phyloP scores from a whole-genome alignment of 371 early-diverging fungal species.

The Nematocida parisii region DNA sequence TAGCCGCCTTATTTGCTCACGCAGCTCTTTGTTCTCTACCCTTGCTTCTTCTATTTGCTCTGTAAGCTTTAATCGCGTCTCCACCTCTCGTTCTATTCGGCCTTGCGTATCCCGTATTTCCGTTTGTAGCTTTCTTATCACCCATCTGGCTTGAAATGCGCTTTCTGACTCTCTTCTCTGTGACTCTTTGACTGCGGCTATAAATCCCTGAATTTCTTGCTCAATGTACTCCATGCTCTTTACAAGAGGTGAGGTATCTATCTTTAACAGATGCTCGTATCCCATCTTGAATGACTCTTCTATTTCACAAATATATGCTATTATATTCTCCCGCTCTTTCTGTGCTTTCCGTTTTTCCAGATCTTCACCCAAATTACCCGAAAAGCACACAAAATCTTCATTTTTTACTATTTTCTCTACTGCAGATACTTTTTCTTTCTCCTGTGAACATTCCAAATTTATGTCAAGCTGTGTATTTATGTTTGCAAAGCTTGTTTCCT shows the following conservation, averaged over 20 bases:
- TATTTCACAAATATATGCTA: neutral
- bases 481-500: neutral
- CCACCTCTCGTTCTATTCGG: slow-evolving; percentile 39
- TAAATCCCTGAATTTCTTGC: neutral
- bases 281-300: neutral
- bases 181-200: neutral
- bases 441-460: neutral
- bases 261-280: slow-evolving; percentile 4
- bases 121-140: slow-evolving; percentile 30
- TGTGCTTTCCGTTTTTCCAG: neutral
- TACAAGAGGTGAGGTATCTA: neutral
- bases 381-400: neutral
- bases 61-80: slow-evolving; percentile 15
- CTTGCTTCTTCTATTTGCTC: slow-evolving; percentile 13
- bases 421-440: neutral
- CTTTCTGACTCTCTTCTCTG: slow-evolving; percentile 18
- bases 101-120: slow-evolving; percentile 32
- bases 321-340: neutral
- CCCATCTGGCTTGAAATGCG: slow-evolving; percentile 9
- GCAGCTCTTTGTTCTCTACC: slow-evolving; percentile 34
- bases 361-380: neutral
- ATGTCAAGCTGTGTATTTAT: neutral
- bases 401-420: neutral
- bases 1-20: slow-evolving; percentile 40
- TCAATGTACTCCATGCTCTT: neutral